phyloP scores from a whole-genome alignment of 2,329 filamentous ascomycete species.

The Botrytis cinerea region DNA sequence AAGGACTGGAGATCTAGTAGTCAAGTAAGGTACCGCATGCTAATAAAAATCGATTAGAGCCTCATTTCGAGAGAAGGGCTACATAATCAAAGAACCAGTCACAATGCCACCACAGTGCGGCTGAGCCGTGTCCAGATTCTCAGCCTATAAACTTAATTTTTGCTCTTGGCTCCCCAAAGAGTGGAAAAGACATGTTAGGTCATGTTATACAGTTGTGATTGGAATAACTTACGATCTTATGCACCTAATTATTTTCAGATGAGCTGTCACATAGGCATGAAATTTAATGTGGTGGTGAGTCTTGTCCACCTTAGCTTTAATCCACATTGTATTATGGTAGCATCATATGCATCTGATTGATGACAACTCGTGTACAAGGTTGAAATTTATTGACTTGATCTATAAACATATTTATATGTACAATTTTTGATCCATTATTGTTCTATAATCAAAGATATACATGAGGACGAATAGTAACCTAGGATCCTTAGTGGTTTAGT shows the following conservation, averaged over 20 bases:
- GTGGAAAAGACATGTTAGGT: background rate
- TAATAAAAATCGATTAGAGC: background rate
- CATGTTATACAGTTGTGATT: background rate
- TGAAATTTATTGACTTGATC: background rate
- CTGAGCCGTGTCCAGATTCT: conserved; percentile 1
- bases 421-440: background rate
- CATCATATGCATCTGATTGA: background rate
- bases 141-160: background rate
- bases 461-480: background rate
- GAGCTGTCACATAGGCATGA: background rate
- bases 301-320: background rate
- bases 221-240: background rate
- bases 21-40: background rate
- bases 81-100: background rate
- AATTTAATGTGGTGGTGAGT: background rate
- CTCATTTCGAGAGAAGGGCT: background rate
- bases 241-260: background rate
- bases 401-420: background rate
- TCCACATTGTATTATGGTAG: background rate
- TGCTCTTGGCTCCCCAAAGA: background rate
- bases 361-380: background rate
- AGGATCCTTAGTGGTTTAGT: background rate
- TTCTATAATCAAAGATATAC: background rate
- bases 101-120: background rate
- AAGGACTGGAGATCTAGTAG: background rate